Percentiles rank a stretch among this genome's conserved stretches.
Evolutionary conservation across 495 filamentous ascomycete species (phyloP).

Genomic region (Usnea hakonensis): DNA sequence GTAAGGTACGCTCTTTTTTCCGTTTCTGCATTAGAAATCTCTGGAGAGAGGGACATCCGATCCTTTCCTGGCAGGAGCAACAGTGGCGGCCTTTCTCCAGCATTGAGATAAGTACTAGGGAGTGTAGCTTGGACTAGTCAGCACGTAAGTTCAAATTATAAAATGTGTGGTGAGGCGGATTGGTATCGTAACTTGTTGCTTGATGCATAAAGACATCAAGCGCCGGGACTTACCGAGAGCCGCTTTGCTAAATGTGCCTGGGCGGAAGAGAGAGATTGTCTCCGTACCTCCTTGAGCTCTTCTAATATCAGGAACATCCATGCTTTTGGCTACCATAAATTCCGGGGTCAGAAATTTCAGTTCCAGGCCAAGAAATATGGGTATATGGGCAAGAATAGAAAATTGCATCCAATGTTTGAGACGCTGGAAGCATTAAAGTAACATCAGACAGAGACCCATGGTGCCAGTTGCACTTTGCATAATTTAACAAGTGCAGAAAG

Average conservation of each 20-base stretch:
- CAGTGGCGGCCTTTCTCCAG: not conserved
- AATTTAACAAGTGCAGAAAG: not conserved
- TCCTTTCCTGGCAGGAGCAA: constrained; percentile 10
- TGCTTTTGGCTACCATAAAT: not conserved
- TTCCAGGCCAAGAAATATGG: not conserved
- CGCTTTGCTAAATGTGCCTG: not conserved
- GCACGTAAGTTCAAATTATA: not conserved
- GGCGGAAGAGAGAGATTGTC: not conserved
- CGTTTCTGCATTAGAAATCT: constrained; percentile 2
- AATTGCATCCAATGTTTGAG: not conserved
- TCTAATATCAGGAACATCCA: not conserved
- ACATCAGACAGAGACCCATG: not conserved
- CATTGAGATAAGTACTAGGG: constrained; percentile 1
- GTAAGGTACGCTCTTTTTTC: constrained; percentile 4
- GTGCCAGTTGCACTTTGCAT: not conserved
- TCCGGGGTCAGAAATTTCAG: not conserved
- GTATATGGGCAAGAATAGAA: too few species aligned
- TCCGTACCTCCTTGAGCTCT: not conserved
- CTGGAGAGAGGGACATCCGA: constrained; percentile 8
- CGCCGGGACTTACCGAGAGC: constrained; percentile 8
- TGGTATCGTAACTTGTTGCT: not conserved
- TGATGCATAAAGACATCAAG: constrained; percentile 9
- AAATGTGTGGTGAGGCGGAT: not conserved
- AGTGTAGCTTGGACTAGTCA: not conserved
- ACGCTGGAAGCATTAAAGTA: not conserved